Base-by-base conservation (phyloP, 352 stramenopile genomes). In the Phytophthora meadii region DNA sequence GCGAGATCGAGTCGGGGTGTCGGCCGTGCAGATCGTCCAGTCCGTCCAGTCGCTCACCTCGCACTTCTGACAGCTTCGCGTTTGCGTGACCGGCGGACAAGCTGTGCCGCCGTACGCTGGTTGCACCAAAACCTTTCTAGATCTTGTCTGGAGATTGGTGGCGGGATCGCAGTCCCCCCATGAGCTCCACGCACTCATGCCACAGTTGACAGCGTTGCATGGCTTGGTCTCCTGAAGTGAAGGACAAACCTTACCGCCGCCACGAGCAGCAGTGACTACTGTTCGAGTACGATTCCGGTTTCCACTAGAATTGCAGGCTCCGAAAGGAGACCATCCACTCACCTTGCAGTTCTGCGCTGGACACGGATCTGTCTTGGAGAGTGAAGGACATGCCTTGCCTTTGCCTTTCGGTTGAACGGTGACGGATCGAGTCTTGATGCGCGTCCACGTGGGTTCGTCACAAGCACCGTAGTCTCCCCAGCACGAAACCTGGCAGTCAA, bases 201-300 rank as follows among this genome's bases (percentile, higher is more conserved):
- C 77, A 39, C 83, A 92, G 53, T 87, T 75, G 11, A 89, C 68
- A 1, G 75, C 69, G 22, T 62, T 49, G 50, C 84, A 93, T 5
- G n/a, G 49, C 4, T 53, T 65, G 0, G 45, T 68, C 17, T 90
- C 78, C 2, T 75, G 45, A 6, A 93, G 74, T n/a, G 53, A 8
- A 3, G 72, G 77, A 34, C 83, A 92, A 10, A 63, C 44, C n/a
- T 78, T 72, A 25, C 84, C 80, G 10, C 72, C 72, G 3, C 78
- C 67, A 14, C 74, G 70, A 3, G 68, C 52, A 9, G 66, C 36
- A 1, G 32, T 54, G 1, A 64, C 64, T 6, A 88, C 39, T 1
- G 42, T 69, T 4, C 84, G 79, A 17, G 72, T 82, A 17, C 76
- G 81, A 34, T 63, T 82, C 4, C 79, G 76, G 1, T 74, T 81